phyloP scores from a whole-genome alignment of 345 rosid genomes.

The Dipteronia sinensis region DNA sequence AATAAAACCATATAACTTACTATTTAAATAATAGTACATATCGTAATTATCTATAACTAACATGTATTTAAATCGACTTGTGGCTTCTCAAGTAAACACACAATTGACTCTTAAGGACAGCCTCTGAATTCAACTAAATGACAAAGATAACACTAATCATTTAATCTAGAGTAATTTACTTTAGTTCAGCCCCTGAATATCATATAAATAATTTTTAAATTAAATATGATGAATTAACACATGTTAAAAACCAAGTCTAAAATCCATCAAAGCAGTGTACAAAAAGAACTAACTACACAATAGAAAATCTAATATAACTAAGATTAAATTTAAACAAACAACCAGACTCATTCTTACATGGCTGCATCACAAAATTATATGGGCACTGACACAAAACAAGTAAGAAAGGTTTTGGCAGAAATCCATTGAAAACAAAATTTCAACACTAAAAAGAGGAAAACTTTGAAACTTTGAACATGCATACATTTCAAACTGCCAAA shows the following conservation, averaged over 20 bases:
- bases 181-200: too few relatives aligned
- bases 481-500: slow-evolving; percentile 11
- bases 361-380: background rate
- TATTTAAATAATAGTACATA: too few relatives aligned
- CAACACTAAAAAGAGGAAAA: slow-evolving; percentile 7
- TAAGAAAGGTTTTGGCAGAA: background rate
- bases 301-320: background rate
- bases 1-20: too few relatives aligned
- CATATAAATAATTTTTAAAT: too few relatives aligned
- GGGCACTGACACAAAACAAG: background rate
- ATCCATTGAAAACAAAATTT: background rate
- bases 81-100: too few relatives aligned
- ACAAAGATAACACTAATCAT: too few relatives aligned
- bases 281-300: background rate
- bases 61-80: too few relatives aligned
- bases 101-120: too few relatives aligned
- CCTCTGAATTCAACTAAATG: too few relatives aligned
- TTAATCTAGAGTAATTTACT: too few relatives aligned
- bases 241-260: background rate
- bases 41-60: too few relatives aligned
- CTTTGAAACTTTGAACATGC: background rate
- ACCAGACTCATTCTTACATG: background rate
- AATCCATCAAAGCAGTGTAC: background rate
- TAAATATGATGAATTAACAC: too few relatives aligned
- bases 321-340: background rate